A percentile compares a stretch with the other conserved stretches of the same genome.
Evolutionary conservation across 2,329 filamentous ascomycete species (phyloP).

Genomic region (Fusarium ambrosium): DNA sequence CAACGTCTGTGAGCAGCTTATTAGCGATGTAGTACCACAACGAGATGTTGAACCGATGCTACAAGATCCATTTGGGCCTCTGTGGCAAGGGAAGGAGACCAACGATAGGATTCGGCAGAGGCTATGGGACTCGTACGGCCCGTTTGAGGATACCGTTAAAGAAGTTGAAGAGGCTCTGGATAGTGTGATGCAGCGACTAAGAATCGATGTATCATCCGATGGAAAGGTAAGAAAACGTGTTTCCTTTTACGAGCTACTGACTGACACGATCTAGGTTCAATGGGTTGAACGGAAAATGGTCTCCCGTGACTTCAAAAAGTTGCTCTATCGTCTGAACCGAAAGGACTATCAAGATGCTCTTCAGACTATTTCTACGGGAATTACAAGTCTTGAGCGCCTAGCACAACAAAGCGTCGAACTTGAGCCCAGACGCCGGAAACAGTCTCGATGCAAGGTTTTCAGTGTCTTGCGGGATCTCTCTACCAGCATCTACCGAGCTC

Average conservation of each 20-base stretch:
- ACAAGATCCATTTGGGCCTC: slow-evolving; percentile 42
- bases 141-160: slow-evolving; percentile 42
- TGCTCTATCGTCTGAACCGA: slow-evolving; percentile 12
- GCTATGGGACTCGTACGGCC: slow-evolving; percentile 37
- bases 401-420: background rate
- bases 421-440: slow-evolving; percentile 14
- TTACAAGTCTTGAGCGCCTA: slow-evolving; percentile 1
- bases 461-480: slow-evolving; percentile 21
- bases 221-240: background rate
- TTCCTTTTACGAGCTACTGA: accelerated
- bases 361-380: background rate
- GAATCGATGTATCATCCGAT: background rate
- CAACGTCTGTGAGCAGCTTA: slow-evolving; percentile 50
- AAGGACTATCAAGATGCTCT: slow-evolving; percentile 24
- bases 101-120: slow-evolving; percentile 38
- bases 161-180: slow-evolving; percentile 43
- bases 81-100: slow-evolving; percentile 43
- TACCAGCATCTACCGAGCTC: slow-evolving; percentile 20
- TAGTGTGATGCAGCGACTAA: slow-evolving; percentile 25
- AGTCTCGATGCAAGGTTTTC: slow-evolving; percentile 19
- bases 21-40: slow-evolving; percentile 41
- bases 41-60: slow-evolving; percentile 49
- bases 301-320: slow-evolving; percentile 16
- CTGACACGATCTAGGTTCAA: background rate
- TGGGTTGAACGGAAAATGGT: slow-evolving; percentile 6